Percentiles rank a stretch among this genome's conserved stretches.
These are phyloP conservation scores for Phytophthora tentaculata DNA, from an alignment of 352 stramenopile species.

Conservation along the genomic window DNA sequence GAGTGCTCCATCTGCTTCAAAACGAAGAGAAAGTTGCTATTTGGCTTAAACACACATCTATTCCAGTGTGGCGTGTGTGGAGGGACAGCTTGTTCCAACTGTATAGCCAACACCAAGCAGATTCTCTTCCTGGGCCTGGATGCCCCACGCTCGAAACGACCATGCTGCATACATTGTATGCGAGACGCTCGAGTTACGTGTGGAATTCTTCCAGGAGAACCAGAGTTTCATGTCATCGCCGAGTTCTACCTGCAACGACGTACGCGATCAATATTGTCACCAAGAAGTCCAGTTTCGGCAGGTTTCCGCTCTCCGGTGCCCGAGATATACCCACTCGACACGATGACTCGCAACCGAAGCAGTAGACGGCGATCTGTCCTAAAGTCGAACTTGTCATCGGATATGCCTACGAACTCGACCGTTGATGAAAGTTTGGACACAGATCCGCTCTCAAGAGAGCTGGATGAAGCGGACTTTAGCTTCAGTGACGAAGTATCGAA, in stretches of 20 bases:
- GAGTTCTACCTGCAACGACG: constrained; percentile 27
- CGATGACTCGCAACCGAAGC: constrained; percentile 18
- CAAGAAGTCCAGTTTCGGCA: not conserved
- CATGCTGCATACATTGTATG: constrained; percentile 45
- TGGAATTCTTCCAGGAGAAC: constrained; percentile 21
- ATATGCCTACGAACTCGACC: constrained; percentile 32
- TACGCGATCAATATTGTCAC: not conserved
- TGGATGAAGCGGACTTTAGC: constrained; percentile 41
- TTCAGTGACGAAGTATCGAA: constrained; percentile 37
- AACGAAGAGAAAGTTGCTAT: constrained; percentile 22
- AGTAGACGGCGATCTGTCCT: constrained; percentile 1
- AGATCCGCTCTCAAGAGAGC: constrained; percentile 31
- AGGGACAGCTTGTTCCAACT: constrained; percentile 37
- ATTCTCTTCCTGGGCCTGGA: constrained; percentile 31
- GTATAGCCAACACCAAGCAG: constrained; percentile 34
- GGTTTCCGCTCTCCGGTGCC: constrained; percentile 9
- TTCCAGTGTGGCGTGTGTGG: constrained; percentile 34
- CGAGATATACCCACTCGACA: constrained; percentile 21
- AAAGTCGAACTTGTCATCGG: constrained; percentile 16
- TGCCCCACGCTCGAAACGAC: constrained; percentile 20
- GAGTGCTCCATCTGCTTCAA: constrained; percentile 40
- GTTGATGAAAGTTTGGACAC: constrained; percentile 29
- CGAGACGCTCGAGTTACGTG: constrained; percentile 32
- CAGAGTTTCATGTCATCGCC: constrained; percentile 37
- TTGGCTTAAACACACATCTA: constrained; percentile 26